A percentile compares a stretch with the other conserved stretches of the same genome.
These are phyloP conservation scores for Dioscorea alata DNA, from an alignment of 106 monocot genomes.

Conservation along the genomic window DNA sequence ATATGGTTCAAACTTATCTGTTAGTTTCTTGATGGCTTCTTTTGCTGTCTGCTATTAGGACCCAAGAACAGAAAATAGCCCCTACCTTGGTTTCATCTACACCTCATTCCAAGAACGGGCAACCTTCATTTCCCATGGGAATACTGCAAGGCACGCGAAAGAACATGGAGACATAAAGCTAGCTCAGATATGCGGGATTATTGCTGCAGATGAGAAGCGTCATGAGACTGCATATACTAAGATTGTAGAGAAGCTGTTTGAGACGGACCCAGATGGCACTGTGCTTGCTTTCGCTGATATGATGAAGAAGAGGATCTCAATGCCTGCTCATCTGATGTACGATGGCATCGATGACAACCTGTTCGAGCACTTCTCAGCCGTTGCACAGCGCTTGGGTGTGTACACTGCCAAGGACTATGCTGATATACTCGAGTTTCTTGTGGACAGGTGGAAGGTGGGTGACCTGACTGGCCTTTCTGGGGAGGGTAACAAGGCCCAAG, in stretches of 20 bases:
- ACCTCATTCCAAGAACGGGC: constrained; percentile 65
- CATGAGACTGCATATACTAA: constrained; percentile 65
- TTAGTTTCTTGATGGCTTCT: not conserved
- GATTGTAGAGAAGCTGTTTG: constrained; percentile 63
- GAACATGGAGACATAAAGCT: constrained; percentile 51
- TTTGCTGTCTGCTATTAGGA: constrained; percentile 23
- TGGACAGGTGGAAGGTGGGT: constrained; percentile 43
- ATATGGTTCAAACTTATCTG: not conserved
- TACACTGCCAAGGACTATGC: constrained; percentile 62
- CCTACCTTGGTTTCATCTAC: constrained; percentile 60
- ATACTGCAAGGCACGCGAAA: constrained; percentile 57
- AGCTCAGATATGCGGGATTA: constrained; percentile 54
- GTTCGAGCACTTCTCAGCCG: constrained; percentile 46
- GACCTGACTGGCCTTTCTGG: constrained; percentile 24
- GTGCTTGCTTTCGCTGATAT: constrained; percentile 51
- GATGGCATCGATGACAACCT: constrained; percentile 47
- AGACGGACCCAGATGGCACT: constrained; percentile 51
- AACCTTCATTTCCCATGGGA: constrained; percentile 66
- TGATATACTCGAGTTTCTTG: constrained; percentile 57
- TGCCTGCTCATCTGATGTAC: constrained; percentile 63
- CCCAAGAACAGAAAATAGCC: constrained; percentile 62
- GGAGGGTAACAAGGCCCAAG: constrained; percentile 28
- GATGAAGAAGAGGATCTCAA: constrained; percentile 66
- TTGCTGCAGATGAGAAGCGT: constrained; percentile 61
- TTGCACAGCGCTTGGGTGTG: constrained; percentile 43